Evolutionary conservation across 2,329 filamentous ascomycete species (phyloP).

Genomic region (Aspergillus niger): DNA sequence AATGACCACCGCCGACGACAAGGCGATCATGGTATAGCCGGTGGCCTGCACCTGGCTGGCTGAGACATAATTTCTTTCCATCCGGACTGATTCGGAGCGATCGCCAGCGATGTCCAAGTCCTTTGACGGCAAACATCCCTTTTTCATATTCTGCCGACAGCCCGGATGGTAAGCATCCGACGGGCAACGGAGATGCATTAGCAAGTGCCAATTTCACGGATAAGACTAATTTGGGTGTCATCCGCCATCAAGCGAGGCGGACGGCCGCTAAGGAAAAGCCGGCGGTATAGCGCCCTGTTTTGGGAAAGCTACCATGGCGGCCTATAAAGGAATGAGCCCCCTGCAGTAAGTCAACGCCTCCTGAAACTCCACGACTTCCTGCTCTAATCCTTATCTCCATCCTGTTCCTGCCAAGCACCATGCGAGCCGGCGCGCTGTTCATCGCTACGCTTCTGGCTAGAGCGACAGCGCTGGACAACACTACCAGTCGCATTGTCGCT

Average conservation of each 20-base stretch:
- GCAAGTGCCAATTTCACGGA: neutral
- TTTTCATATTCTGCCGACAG: neutral
- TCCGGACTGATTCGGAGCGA: neutral
- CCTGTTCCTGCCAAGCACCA: neutral
- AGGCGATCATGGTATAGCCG: neutral
- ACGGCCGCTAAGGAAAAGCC: neutral
- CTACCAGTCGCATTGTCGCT: neutral
- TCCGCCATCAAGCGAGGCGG: neutral
- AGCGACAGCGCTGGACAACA: neutral
- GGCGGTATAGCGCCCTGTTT: neutral
- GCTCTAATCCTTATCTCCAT: neutral
- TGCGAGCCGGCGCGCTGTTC: neutral
- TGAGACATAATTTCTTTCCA: slow-evolving; percentile 1
- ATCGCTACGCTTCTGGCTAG: neutral
- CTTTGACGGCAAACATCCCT: neutral
- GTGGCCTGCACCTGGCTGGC: neutral
- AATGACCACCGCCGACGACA: slow-evolving; percentile 1
- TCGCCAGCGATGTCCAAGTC: neutral
- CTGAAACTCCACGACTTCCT: slow-evolving; percentile 1
- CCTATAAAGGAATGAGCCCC: slow-evolving; percentile 1
- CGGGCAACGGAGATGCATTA: neutral
- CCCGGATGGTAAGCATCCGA: neutral
- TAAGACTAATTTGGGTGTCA: neutral
- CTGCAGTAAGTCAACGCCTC: slow-evolving; percentile 1
- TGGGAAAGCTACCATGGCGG: neutral